Conservation (phyloP, 1,139 yeast genomes). For the Hansenula anomala region DNA sequence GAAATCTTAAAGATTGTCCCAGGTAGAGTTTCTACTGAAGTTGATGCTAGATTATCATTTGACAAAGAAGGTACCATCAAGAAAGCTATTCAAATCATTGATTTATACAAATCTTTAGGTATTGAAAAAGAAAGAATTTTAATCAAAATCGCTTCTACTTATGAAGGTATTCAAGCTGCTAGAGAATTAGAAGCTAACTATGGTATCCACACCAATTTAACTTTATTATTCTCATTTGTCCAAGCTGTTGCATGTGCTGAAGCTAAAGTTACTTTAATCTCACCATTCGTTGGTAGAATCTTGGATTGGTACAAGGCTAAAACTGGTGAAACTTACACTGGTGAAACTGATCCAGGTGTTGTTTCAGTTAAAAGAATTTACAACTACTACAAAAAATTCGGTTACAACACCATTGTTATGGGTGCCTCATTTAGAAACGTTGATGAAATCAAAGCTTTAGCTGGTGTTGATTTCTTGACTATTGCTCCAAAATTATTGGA, state of each 20-base stretch:
- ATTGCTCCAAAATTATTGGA: conserved; percentile 92
- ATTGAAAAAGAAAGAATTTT: conserved; percentile 83
- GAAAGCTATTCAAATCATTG: conserved; percentile 87
- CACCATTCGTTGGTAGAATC: conserved; percentile 99
- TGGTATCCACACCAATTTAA: conserved; percentile 92
- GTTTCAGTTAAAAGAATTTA: conserved; percentile 77
- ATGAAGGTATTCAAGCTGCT: conserved; percentile 99
- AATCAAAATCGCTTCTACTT: conserved; percentile 96
- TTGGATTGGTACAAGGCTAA: conserved; percentile 97
- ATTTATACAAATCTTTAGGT: conserved; percentile 78
- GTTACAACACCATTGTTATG: conserved; percentile 97
- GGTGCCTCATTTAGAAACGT: conserved; percentile 99
- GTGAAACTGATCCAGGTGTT: conserved; percentile 94
- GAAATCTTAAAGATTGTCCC: conserved; percentile 94
- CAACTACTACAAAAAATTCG: conserved; percentile 98
- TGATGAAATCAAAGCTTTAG: conserved; percentile 94
- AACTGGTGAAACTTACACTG: conserved; percentile 82
- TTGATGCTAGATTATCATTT: conserved; percentile 95
- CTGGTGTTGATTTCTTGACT: conserved; percentile 96
- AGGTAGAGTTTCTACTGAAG: conserved; percentile 99
- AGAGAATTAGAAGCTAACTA: conserved; percentile 87
- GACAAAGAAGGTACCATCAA: conserved; percentile 89
- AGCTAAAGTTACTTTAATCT: conserved; percentile 91
- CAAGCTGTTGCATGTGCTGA: conserved; percentile 99
- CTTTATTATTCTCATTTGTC: conserved; percentile 87